Evolutionary conservation across 2,329 filamentous ascomycete species (phyloP).

Genomic region (Ophiostoma triangulosporum): DNA sequence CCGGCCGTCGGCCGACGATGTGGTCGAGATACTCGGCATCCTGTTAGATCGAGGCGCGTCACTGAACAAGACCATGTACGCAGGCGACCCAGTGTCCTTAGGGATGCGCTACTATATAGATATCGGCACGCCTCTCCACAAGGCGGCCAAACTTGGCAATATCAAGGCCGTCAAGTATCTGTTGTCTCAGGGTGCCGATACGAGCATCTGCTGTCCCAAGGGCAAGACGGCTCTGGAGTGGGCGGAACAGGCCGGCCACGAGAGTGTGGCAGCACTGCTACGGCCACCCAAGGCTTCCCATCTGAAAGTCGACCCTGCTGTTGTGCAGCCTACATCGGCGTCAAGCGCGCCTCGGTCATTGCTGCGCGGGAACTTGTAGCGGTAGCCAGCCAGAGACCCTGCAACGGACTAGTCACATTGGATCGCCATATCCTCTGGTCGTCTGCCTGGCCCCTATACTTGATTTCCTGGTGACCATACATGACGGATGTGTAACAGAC

Average conservation of each 20-base stretch:
- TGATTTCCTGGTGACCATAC: too few relatives aligned
- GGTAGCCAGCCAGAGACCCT: too few relatives aligned
- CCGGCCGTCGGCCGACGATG: slow-evolving; percentile 18
- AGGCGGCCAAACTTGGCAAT: background rate
- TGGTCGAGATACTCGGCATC: slow-evolving; percentile 11
- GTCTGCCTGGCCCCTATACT: too few relatives aligned
- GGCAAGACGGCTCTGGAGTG: slow-evolving; percentile 1
- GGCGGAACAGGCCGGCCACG: slow-evolving; percentile 2
- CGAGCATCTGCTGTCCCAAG: background rate
- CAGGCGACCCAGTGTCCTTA: background rate
- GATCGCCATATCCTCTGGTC: too few relatives aligned
- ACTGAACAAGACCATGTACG: slow-evolving; percentile 4
- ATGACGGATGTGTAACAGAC: too few relatives aligned
- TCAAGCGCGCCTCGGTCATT: too few relatives aligned
- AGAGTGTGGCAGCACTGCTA: slow-evolving; percentile 17
- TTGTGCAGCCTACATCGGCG: too few relatives aligned
- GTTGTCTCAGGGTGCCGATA: slow-evolving; percentile 3
- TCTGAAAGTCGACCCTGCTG: too few relatives aligned
- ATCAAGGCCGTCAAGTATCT: background rate
- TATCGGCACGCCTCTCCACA: background rate
- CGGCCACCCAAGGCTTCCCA: slow-evolving; percentile 16
- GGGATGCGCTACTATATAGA: background rate
- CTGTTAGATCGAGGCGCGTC: background rate
- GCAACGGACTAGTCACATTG: too few relatives aligned
- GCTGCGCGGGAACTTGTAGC: too few relatives aligned